Evolutionary conservation across 2,329 filamentous ascomycete genomes (phyloP), one percentile per base, ranked within the genome.

Genomic region (Xylaria arbuscula): DNA sequence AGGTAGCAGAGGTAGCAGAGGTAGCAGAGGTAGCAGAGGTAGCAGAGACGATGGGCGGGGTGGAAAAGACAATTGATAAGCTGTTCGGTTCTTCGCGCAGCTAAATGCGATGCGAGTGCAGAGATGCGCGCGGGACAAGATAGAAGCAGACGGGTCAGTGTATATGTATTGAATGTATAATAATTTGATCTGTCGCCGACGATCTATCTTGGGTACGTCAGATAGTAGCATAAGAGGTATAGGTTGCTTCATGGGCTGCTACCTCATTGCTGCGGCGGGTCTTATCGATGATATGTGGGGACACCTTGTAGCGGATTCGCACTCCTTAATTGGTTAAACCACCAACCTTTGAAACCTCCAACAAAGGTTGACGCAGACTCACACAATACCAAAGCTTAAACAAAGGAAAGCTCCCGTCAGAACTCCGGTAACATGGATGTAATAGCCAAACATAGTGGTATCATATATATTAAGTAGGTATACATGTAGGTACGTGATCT

Each of bases 231-330:
- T 38, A 38, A 13, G 9, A 17, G 17, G 19, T 32, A 22, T 45
- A 55, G 47, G 28, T 48, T 45, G n/a, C 38, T 28, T 28, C 2
- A 28, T 28, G 13, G 56, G 50, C 57, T 47, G 45, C 53, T 63
- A 64, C 60, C 50, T 64, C 54, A 67, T 59, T 56, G 32, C 38
- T 45, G 32, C 36, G 22, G 19, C 24, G 22, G 19, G 48, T 51
- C 58, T 50, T 60, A 57, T 63, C 54, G 59, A 60, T 53, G 28
- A 57, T 48, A 34, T 36, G 9, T 47, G n/a, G 54, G 22, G 50
- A 8, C 45, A 48, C 45, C 5, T n/a, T 24, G 9, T 13, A 48
- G 56, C 36, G 36, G 10, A 17, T 36, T 36, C 59, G n/a, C 59
- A 42, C 48, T 34, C 45, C 3, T 51, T 42, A 45, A 15, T 17